Evolutionary conservation across 176 grass and related monocot genomes (phyloP), one percentile per base, ranked within the genome.

Genomic region (Poa pratensis): DNA sequence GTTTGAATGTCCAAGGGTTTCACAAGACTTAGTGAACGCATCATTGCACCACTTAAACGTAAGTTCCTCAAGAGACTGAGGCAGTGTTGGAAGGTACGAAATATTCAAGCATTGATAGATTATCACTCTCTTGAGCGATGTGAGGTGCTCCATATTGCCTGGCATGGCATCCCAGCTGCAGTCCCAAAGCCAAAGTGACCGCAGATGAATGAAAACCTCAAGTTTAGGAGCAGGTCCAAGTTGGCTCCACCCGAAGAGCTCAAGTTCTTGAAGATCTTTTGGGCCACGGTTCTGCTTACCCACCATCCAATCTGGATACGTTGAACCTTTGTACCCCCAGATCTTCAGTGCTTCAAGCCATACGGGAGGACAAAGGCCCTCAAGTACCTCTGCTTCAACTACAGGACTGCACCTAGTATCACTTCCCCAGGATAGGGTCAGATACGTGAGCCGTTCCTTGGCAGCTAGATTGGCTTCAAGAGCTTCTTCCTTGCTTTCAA

Each of bases 401-500:
- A 27, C 24, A 14, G 1, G 24, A 62, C 24, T 27, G 24, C 59
- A 14, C 3, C 24, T 2, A 1, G 59, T 62, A 1, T 14, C 23
- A 62, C 24, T 22, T 13, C 24, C 59, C 59, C 59, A 62, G 10
- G 37, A 9, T 12, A 87, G 78, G 19, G 18, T 40, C 18, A 69
- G 66, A 34, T 13, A 8, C 5, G 13, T 1, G 6, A 87, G 4
- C 5, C 13, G 22, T 35, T 46, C 58, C 24, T 76, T 82, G 23
- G 27, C 17, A 13, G 18, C 1, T 48, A 87, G 34, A 5, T 58
- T 82, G 35, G 85, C 79, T 30, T 58, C 60, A 18, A 5, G 13
- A 82, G 49, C 85, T 58, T 57, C 49, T 19, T 75, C 71, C 5
- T 76, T 82, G 34, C 70, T 73, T 27, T 28, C 1, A n/a, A 92